These are phyloP conservation scores for Coemansia umbellata DNA, from an alignment of 192 early-diverging fungal genomes.

Conservation along the genomic window DNA sequence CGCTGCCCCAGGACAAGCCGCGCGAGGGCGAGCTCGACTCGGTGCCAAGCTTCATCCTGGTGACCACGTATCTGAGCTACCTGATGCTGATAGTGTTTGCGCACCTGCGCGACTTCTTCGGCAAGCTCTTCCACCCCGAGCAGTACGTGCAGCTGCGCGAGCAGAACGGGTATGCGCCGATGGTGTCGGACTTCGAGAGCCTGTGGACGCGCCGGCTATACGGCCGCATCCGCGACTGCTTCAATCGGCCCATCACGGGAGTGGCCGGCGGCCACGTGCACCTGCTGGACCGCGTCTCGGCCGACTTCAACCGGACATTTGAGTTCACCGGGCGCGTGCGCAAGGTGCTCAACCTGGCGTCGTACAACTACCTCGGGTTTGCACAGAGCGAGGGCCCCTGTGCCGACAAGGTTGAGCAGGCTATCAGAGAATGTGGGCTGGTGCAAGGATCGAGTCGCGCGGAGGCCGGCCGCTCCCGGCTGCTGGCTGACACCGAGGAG, in stretches of 20 bases:
- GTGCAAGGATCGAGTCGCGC: conserved; percentile 60
- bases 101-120: conserved; percentile 89
- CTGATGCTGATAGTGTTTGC: conserved; percentile 91
- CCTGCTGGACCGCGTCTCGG: conserved; percentile 79
- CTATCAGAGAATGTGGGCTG: conserved; percentile 71
- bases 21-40: conserved; percentile 18
- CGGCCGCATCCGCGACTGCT: conserved; percentile 83
- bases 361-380: conserved; percentile 98
- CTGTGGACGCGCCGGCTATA: conserved; percentile 92
- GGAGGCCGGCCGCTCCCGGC: conserved; percentile 67
- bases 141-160: conserved; percentile 70
- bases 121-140: conserved; percentile 68
- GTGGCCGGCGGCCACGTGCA: conserved; percentile 86
- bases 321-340: conserved; percentile 74
- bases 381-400: conserved; percentile 90
- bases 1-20: background rate
- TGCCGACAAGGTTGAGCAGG: conserved; percentile 85
- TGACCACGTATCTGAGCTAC: conserved; percentile 94
- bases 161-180: conserved; percentile 81
- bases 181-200: conserved; percentile 95
- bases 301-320: conserved; percentile 82
- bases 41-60: conserved; percentile 77
- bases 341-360: conserved; percentile 87
- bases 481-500: conserved; percentile 76
- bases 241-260: conserved; percentile 90